phyloP scores from a whole-genome alignment of 495 filamentous ascomycete genomes.

The Hypoxylon perforatum region DNA sequence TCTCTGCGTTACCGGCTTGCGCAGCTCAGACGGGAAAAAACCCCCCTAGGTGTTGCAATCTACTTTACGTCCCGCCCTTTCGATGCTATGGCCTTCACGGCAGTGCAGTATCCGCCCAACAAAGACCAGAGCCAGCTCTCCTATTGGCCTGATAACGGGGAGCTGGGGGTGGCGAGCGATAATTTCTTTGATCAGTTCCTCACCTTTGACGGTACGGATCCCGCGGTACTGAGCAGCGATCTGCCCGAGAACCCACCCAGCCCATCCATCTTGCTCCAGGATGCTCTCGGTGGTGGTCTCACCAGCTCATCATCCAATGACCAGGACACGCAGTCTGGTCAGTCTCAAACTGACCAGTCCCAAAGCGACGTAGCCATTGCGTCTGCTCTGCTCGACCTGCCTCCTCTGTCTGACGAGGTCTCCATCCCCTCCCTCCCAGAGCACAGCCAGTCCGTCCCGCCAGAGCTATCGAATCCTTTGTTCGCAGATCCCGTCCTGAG shows the following conservation, averaged over 20 bases:
- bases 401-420: background rate
- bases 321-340: conserved; percentile 36
- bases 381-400: conserved; percentile 16
- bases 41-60: conserved; percentile 23
- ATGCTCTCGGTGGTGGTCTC: conserved; percentile 21
- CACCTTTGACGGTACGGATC: conserved; percentile 51
- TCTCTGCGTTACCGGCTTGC: conserved; percentile 14
- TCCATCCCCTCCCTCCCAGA: background rate
- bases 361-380: conserved; percentile 22
- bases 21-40: conserved; percentile 20
- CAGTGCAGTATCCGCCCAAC: conserved; percentile 47
- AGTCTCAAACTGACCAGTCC: conserved; percentile 17
- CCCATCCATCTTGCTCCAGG: conserved; percentile 43
- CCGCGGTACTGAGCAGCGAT: conserved; percentile 30
- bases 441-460: conserved; percentile 29
- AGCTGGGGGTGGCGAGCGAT: conserved; percentile 50
- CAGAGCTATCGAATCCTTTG: conserved; percentile 23
- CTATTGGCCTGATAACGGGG: conserved; percentile 50
- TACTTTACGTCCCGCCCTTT: conserved; percentile 28
- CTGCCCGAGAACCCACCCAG: conserved; percentile 44
- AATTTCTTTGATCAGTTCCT: conserved; percentile 61
- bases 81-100: conserved; percentile 46
- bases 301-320: conserved; percentile 32
- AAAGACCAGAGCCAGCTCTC: conserved; percentile 51
- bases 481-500: conserved; percentile 40